Conservation (phyloP, 2,329 filamentous ascomycete species). For the Sclerotinia borealis region DNA sequence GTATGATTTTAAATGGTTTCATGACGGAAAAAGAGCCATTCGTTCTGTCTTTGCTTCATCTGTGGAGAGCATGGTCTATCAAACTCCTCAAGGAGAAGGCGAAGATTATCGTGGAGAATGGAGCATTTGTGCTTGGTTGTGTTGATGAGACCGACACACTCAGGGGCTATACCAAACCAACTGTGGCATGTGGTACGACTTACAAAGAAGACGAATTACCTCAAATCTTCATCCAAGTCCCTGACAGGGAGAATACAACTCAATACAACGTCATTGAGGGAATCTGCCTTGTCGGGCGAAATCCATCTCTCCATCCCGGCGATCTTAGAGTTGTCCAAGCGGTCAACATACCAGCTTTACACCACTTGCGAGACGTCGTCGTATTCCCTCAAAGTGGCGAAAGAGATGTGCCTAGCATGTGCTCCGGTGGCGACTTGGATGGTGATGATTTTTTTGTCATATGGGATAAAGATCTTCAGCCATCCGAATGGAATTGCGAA, state of each 20-base stretch:
- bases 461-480: constrained; percentile 75
- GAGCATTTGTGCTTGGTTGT: constrained; percentile 82
- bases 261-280: constrained; percentile 63
- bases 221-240: constrained; percentile 84
- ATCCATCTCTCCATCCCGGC: constrained; percentile 88
- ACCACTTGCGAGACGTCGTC: constrained; percentile 76
- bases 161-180: constrained; percentile 59
- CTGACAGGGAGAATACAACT: constrained; percentile 47
- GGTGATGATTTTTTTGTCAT: constrained; percentile 94
- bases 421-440: constrained; percentile 91
- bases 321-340: constrained; percentile 85
- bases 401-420: constrained; percentile 83
- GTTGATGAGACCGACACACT: constrained; percentile 78
- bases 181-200: constrained; percentile 33
- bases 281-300: constrained; percentile 78
- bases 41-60: constrained; percentile 65
- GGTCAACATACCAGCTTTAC: constrained; percentile 66
- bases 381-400: constrained; percentile 83
- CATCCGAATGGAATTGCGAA: constrained; percentile 59
- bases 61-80: constrained; percentile 87
- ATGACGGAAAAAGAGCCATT: constrained; percentile 72
- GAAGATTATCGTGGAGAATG: constrained; percentile 71
- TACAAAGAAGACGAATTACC: constrained; percentile 51
- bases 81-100: constrained; percentile 92
- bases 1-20: constrained; percentile 76